Conservation (phyloP, 805 yeast species). For the Vanderwaltozyma verrucispora region DNA sequence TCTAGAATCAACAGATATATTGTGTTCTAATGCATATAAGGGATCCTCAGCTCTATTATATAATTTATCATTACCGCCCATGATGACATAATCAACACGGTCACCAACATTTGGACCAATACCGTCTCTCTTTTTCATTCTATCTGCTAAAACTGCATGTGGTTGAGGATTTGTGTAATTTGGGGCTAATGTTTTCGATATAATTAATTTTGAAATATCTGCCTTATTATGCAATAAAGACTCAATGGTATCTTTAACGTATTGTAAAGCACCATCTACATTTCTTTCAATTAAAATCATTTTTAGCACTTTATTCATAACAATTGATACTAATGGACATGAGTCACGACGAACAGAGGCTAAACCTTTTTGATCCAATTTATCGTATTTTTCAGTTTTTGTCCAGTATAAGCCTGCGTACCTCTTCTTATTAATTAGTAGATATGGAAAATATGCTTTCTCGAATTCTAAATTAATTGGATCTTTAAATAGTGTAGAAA, state of each 20-base stretch:
- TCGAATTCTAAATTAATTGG: constrained; percentile 96
- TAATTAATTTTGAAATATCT: constrained; percentile 87
- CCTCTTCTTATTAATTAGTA: constrained; percentile 89
- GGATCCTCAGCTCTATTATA: constrained; percentile 98
- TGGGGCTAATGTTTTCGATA: constrained; percentile 83
- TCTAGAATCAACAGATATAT: constrained; percentile 87
- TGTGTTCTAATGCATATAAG: constrained; percentile 79
- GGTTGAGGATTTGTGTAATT: constrained; percentile 97
- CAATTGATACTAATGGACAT: constrained; percentile 88
- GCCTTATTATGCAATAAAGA: constrained; percentile 84
- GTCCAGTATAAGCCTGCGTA: constrained; percentile 99
- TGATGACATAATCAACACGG: constrained; percentile 94
- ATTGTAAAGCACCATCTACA: constrained; percentile 72
- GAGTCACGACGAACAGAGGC: constrained; percentile 98
- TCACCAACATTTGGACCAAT: constrained; percentile 96
- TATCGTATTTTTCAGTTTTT: constrained; percentile 79
- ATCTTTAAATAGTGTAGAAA: constrained; percentile 63
- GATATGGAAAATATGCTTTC: constrained; percentile 90
- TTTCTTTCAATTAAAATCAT: constrained; percentile 79
- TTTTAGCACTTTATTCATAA: constrained; percentile 82
- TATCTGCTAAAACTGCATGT: constrained; percentile 89
- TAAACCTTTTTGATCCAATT: constrained; percentile 96
- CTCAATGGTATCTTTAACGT: constrained; percentile 79
- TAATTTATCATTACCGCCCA: constrained; percentile 70
- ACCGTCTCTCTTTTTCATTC: constrained; percentile 96